phyloP scores from a whole-genome alignment of 176 grass and related monocot species.

The Panicum miliaceum region DNA sequence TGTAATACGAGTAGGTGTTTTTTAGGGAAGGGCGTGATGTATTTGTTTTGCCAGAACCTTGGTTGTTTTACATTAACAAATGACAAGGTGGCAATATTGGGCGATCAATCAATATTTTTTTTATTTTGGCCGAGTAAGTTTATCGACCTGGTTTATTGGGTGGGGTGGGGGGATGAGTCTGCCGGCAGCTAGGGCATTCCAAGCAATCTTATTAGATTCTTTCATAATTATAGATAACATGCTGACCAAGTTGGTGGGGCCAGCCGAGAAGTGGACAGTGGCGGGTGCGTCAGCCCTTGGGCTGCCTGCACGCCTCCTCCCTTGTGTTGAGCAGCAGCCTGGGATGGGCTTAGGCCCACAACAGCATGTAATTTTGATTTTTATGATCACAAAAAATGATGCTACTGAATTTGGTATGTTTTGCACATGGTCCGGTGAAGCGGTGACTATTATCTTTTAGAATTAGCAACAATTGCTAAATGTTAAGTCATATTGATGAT shows the following conservation, averaged over 20 bases:
- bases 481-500: neutral
- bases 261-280: neutral
- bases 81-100: neutral
- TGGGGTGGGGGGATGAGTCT: neutral
- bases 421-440: neutral
- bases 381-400: neutral
- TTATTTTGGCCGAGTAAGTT: conserved; percentile 7
- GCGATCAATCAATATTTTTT: conserved; percentile 2
- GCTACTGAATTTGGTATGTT: neutral
- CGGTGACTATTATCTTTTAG: neutral
- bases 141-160: neutral
- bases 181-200: neutral
- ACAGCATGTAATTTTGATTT: neutral
- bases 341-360: neutral
- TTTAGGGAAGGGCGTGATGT: neutral
- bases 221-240: neutral
- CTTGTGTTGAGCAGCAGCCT: neutral
- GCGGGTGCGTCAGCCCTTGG: neutral
- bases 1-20: neutral
- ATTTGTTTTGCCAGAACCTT: conserved; percentile 24
- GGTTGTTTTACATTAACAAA: neutral
- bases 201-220: neutral
- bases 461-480: neutral
- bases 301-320: neutral
- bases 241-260: neutral